phyloP scores from a whole-genome alignment of 768 basidiomycete genomes.

The Lyophyllum semitale region DNA sequence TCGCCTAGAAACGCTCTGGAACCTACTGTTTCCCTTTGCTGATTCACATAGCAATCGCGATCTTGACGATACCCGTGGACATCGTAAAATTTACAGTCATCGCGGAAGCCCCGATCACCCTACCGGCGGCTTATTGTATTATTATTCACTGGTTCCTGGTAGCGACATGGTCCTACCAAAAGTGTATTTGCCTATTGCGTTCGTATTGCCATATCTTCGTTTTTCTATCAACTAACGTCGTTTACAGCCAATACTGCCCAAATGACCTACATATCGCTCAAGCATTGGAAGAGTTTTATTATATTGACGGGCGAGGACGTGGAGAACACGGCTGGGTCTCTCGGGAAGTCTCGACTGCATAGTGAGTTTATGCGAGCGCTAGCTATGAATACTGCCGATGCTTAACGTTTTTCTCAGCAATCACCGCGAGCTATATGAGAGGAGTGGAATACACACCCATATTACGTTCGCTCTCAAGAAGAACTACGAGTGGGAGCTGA shows the following conservation, averaged over 20 bases:
- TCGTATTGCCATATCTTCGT: constrained; percentile 9
- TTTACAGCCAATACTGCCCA: constrained; percentile 27
- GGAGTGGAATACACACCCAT: constrained; percentile 31
- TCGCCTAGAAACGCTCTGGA: constrained; percentile 29
- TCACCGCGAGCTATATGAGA: constrained; percentile 23
- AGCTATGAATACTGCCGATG: neutral
- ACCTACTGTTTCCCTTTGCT: constrained; percentile 29
- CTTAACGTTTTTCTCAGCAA: constrained; percentile 14
- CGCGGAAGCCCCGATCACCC: constrained; percentile 23
- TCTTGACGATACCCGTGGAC: constrained; percentile 16
- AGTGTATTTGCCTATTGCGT: constrained; percentile 33
- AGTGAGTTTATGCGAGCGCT: constrained; percentile 19
- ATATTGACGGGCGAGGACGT: constrained; percentile 13
- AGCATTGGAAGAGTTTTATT: constrained; percentile 29
- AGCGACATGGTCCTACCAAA: constrained; percentile 29
- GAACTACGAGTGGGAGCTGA: constrained; percentile 30
- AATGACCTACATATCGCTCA: constrained; percentile 26
- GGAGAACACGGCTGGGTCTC: constrained; percentile 28
- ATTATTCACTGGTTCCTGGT: constrained; percentile 30
- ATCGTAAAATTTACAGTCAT: constrained; percentile 4
- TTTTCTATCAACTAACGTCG: neutral
- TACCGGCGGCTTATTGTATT: constrained; percentile 28
- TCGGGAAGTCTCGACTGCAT: constrained; percentile 25
- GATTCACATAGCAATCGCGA: constrained; percentile 22
- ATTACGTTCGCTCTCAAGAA: constrained; percentile 32